phyloP scores from a whole-genome alignment of 306 rosid species.

The Vigna hirtella region DNA sequence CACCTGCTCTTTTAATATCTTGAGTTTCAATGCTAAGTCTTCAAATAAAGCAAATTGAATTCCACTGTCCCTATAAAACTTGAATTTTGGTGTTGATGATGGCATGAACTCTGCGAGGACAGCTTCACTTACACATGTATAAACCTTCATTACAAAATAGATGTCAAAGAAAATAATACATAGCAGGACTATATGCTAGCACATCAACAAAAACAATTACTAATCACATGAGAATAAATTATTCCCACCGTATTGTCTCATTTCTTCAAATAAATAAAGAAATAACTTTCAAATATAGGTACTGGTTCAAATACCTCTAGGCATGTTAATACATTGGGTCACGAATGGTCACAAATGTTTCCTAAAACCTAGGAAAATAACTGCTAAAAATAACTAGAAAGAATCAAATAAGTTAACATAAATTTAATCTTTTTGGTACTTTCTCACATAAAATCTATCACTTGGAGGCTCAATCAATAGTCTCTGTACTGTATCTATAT shows the following conservation, averaged over 20 bases:
- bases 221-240: slow-evolving; percentile 18
- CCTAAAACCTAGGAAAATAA: slow-evolving; percentile 11
- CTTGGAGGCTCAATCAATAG: slow-evolving; percentile 3
- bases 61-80: slow-evolving; percentile 48
- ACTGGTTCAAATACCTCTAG: slow-evolving; percentile 23
- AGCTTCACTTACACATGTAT: slow-evolving; percentile 77
- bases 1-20: slow-evolving; percentile 59
- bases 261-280: not conserved
- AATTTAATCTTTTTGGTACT: slow-evolving; percentile 8
- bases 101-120: slow-evolving; percentile 70
- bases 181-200: slow-evolving; percentile 18
- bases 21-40: slow-evolving; percentile 45
- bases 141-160: slow-evolving; percentile 63
- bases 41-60: slow-evolving; percentile 46
- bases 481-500: slow-evolving; percentile 10
- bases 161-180: slow-evolving; percentile 12
- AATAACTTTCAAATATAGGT: slow-evolving; percentile 30
- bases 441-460: not conserved
- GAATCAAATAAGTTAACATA: not conserved
- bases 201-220: slow-evolving; percentile 7
- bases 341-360: slow-evolving; percentile 14
- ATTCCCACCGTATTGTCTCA: slow-evolving; percentile 9
- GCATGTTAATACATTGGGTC: slow-evolving; percentile 25
- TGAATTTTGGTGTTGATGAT: slow-evolving; percentile 73
- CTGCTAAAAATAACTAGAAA: slow-evolving; percentile 17